Conservation (phyloP, 176 grass and related monocot species). For the maize (Zea mays) region DNA sequence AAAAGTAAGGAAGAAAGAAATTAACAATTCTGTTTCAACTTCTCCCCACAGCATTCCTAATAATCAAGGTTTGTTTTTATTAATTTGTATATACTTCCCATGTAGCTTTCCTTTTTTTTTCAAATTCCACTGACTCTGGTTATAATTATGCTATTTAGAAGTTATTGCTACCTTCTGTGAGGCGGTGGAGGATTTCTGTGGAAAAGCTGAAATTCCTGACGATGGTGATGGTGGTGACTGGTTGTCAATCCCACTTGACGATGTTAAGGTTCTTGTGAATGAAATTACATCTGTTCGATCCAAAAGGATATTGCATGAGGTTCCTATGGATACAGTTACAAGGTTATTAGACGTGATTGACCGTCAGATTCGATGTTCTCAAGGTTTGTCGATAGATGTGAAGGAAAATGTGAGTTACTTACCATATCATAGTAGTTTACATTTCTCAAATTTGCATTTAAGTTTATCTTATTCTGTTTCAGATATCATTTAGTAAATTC, state of each 20-base stretch:
- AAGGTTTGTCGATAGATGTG: slow-evolving; percentile 79
- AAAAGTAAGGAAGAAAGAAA: slow-evolving; percentile 78
- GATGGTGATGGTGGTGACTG: slow-evolving; percentile 74
- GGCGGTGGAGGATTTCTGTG: slow-evolving; percentile 85
- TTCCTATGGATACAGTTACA: slow-evolving; percentile 76
- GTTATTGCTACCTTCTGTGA: slow-evolving; percentile 71
- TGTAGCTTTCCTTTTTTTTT: slow-evolving; percentile 23
- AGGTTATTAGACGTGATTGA: slow-evolving; percentile 85
- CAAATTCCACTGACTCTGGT: slow-evolving; percentile 24
- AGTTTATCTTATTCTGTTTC: not conserved
- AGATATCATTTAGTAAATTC: slow-evolving; percentile 9
- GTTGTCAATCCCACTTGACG: slow-evolving; percentile 64
- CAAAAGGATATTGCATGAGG: slow-evolving; percentile 71
- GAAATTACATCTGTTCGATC: slow-evolving; percentile 72
- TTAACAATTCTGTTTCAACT: slow-evolving; percentile 53
- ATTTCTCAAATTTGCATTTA: not conserved
- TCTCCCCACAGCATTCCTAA: slow-evolving; percentile 54
- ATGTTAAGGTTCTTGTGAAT: slow-evolving; percentile 82
- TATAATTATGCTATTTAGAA: slow-evolving; percentile 56
- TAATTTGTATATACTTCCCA: slow-evolving; percentile 25
- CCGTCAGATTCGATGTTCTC: slow-evolving; percentile 81
- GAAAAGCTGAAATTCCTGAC: slow-evolving; percentile 70
- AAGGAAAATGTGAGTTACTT: slow-evolving; percentile 79
- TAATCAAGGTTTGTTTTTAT: slow-evolving; percentile 61
- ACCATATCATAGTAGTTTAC: slow-evolving; percentile 3